Percentiles rank a stretch among this genome's conserved stretches.
phyloP scores from a whole-genome alignment of 1,284 basidiomycete genomes.

The Puccinia novopanici region DNA sequence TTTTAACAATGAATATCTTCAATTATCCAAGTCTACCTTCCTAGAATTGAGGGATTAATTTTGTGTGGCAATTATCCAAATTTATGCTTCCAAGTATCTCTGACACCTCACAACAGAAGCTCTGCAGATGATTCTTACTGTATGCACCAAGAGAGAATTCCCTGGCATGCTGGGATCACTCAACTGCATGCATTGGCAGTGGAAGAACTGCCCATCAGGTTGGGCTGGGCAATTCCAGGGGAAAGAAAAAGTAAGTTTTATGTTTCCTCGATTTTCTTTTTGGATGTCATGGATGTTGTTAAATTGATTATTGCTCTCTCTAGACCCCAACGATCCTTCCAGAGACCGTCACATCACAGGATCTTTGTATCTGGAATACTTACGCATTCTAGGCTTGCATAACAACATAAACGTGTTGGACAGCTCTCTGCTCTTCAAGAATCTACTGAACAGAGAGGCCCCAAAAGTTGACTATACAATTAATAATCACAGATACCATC shows the following conservation, averaged over 20 bases:
- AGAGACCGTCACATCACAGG: too few species aligned
- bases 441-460: neutral
- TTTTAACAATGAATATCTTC: constrained; percentile 22
- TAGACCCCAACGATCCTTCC: too few species aligned
- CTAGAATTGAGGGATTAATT: neutral
- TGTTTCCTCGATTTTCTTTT: neutral
- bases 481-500: neutral
- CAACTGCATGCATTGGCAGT: constrained; percentile 24
- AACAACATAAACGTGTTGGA: constrained; percentile 20
- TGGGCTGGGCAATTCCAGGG: constrained; percentile 26
- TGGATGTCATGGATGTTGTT: neutral
- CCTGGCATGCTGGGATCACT: constrained; percentile 18
- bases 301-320: neutral
- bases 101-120: neutral
- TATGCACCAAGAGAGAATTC: neutral
- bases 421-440: neutral
- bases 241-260: neutral
- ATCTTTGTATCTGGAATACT: too few species aligned
- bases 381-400: constrained; percentile 10
- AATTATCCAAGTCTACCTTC: neutral
- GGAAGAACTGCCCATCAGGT: constrained; percentile 8
- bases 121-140: neutral
- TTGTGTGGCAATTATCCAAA: neutral
- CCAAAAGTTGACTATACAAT: neutral
- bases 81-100: neutral